phyloP scores from a whole-genome alignment of 2,329 filamentous ascomycete species.

The Fonsecaea multimorphosa region DNA sequence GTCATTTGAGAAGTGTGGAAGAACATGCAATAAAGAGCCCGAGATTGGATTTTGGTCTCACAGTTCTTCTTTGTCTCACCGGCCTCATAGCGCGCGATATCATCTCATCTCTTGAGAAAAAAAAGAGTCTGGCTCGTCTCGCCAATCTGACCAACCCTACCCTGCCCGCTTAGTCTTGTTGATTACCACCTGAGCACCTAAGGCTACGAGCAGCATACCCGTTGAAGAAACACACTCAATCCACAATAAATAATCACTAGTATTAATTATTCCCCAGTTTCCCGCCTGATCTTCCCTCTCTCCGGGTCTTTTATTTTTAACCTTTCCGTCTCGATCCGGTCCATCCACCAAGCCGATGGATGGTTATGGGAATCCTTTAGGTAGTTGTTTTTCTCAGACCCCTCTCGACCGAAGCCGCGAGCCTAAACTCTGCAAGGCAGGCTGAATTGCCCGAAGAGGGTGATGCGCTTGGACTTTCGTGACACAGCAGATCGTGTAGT shows the following conservation, averaged over 20 bases:
- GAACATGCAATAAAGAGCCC: neutral
- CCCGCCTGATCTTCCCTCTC: no score
- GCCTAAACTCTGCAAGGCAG: neutral
- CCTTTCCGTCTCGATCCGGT: conserved; percentile 1
- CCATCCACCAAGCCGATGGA: no score
- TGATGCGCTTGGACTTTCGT: neutral
- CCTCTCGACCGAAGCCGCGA: no score
- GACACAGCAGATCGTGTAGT: neutral
- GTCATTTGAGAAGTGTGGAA: neutral
- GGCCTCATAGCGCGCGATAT: neutral
- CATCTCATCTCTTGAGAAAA: neutral
- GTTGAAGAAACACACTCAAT: no score
- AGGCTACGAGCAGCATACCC: no score
- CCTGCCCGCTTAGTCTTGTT: neutral
- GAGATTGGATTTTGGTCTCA: neutral
- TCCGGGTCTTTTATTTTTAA: no score
- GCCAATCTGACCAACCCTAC: neutral
- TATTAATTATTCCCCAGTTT: no score
- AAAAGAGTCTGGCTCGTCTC: neutral
- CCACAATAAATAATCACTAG: no score
- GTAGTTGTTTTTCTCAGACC: no score
- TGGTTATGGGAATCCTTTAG: no score
- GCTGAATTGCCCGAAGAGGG: neutral
- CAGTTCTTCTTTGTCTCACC: neutral
- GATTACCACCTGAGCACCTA: neutral